Base-by-base conservation (phyloP, 2,329 filamentous ascomycete species). In the Rhinocladiella similis region DNA sequence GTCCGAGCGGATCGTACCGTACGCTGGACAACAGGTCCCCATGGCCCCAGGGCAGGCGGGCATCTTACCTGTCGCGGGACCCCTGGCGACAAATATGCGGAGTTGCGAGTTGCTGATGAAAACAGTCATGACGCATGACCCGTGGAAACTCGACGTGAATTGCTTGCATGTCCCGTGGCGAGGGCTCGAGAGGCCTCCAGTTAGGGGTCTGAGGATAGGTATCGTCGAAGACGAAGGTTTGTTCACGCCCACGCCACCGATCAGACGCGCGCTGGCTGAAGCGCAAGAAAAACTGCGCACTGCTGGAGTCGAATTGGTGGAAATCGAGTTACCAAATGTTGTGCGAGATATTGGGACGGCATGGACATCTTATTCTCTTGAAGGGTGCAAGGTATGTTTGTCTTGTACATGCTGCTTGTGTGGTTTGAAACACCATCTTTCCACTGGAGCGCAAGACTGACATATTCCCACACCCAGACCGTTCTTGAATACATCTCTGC, bases 251-350 rank as follows among this genome's bases (percentile, higher is more conserved):
- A 62, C 74, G 5, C 73, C 73, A 1, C 72, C 73, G 1, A 67
- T 75, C n/a, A 63, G 66, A 1, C 70, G 69, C 4, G 59, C 73
- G 1, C 57, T 77, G 14, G 64, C 69, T 14, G 72, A 75, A 61
- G 73, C 75, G 5, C 68, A 70, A 1, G 41, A 63, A 10, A 63
- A 60, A 1, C 66, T 77, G 14, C 25, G 41, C 29, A 61, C 54
- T 2, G 69, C 68, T 1, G 53, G 68, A 1, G 74, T 84, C 61
- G 76, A 81, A 4, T 54, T 86, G 0, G 65, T 83, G 1, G 78
- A 82, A 25, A 19, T 57, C 22, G 47, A 49, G 46, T 47, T 57
- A 16, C 46, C 55, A 18, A 38, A 46, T 22, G 42, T 54, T 6
- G 27, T 20, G 5, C 3, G 42, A 35, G 50, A 47, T 27, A 47